phyloP scores from a whole-genome alignment of 495 filamentous ascomycete genomes.

The Penicillium canariense region DNA sequence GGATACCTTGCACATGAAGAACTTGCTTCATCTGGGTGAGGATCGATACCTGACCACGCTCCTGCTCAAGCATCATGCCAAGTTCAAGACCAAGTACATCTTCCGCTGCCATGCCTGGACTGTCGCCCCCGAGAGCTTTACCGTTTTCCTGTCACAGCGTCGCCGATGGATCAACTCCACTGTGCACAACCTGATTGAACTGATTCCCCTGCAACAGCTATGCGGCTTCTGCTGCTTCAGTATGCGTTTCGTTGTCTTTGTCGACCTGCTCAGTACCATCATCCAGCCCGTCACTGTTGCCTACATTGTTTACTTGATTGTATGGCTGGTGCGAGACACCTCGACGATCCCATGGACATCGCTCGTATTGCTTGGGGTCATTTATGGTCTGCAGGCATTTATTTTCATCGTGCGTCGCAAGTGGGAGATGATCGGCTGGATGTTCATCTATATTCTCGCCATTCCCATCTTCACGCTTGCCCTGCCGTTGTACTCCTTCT shows the following conservation, averaged over 20 bases:
- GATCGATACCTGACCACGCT: constrained; percentile 96
- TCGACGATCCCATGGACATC: constrained; percentile 73
- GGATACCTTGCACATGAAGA: constrained; percentile 99
- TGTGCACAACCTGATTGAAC: constrained; percentile 94
- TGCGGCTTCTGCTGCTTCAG: constrained; percentile 99
- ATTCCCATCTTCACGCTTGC: constrained; percentile 90
- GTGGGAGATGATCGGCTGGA: constrained; percentile 99
- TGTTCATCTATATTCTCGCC: constrained; percentile 92
- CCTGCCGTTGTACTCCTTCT: constrained; percentile 94
- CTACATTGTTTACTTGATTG: constrained; percentile 88
- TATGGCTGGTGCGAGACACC: constrained; percentile 59
- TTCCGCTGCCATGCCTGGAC: constrained; percentile 92
- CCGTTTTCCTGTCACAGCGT: constrained; percentile 94
- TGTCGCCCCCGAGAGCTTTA: constrained; percentile 89
- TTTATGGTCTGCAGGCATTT: constrained; percentile 95
- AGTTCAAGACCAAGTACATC: constrained; percentile 98
- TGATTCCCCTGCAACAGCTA: constrained; percentile 87
- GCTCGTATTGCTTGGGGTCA: constrained; percentile 85
- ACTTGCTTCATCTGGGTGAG: constrained; percentile 85
- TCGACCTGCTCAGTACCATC: constrained; percentile 88
- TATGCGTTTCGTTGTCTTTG: constrained; percentile 97
- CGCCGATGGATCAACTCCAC: constrained; percentile 99
- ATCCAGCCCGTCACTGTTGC: constrained; percentile 90
- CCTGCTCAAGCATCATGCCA: constrained; percentile 85
- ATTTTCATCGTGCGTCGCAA: constrained; percentile 95